Base-by-base conservation (phyloP, 2,329 filamentous ascomycete species). In the Cytospora leucostoma region DNA sequence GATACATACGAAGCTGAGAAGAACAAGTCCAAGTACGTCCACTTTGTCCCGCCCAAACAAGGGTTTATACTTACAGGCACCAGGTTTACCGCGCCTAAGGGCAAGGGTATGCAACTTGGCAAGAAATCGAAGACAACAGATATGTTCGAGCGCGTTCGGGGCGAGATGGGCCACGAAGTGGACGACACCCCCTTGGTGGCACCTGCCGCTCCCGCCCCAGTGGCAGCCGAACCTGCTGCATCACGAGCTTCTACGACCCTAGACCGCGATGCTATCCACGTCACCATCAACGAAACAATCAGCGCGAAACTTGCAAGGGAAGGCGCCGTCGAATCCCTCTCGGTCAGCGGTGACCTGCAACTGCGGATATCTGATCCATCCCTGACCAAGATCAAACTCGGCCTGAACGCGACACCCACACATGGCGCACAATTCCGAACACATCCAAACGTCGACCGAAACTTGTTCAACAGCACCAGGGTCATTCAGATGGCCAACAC, bases 61-160 rank as follows among this genome's bases (percentile, higher is more conserved):
- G 17, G 21, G 33, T n/a, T 21, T 15, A 12, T 66, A 67, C 71
- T 76, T 68, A 76, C 66, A 59, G 17, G 37, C 38, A 15, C 38
- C 67, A 86, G 82, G 72, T 79, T 84, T 57, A 74, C 86, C 72
- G 86, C 91, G 57, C 85, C 89, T 65, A 92, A 96, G 79, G 93
- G 92, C 71, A 99, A 99, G 82, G 95, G 95, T 70, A 99, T 99
- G 96, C 94, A 98, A 77, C 83, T 99, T 63, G 95, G 95, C 78
- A 98, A 98, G 83, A 99, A 99, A 81, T 96, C 92, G 65, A 98
- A 98, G 82, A 93, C 92, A 27, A 96, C 91, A 35, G 94, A 96
- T 76, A 97, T 98, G 84, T 98, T 96, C 75, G 94, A 98, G 78
- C 91, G 93, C 72, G 93, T 99, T 38, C 89, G 93, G 69, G 92